Evolutionary conservation across 192 early-diverging fungal species (phyloP).

Genomic region (Haplosporangium gracile): DNA sequence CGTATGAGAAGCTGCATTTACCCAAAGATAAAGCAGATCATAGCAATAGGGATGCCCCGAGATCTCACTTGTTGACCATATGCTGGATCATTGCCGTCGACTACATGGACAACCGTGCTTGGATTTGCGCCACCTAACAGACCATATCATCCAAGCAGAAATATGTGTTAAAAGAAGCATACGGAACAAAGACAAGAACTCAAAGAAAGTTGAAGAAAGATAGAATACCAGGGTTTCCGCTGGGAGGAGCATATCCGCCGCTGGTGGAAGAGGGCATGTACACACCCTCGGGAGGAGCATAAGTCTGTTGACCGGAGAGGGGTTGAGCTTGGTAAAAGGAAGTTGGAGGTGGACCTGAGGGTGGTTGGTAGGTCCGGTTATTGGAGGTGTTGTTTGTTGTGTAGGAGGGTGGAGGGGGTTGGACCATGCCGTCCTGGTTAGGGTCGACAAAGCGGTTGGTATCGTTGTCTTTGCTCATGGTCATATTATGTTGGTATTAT

Average conservation of each 20-base stretch:
- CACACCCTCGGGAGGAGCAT: background rate
- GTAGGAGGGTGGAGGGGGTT: constrained; percentile 22
- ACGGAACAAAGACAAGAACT: background rate
- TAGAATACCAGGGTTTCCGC: background rate
- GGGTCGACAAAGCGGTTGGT: background rate
- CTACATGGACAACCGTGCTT: constrained; percentile 14
- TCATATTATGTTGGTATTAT: background rate
- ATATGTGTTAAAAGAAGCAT: background rate
- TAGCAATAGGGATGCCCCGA: constrained; percentile 15
- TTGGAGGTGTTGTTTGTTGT: background rate
- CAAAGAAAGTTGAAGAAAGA: background rate
- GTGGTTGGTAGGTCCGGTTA: background rate
- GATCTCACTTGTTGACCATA: too few relatives aligned
- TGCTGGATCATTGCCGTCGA: background rate
- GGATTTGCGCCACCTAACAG: background rate
- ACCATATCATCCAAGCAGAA: background rate
- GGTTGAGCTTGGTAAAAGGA: constrained; percentile 25
- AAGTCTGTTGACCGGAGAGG: background rate
- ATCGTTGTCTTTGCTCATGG: constrained; percentile 18
- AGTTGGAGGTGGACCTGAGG: background rate
- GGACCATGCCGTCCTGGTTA: constrained; percentile 20
- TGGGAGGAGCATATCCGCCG: constrained; percentile 3
- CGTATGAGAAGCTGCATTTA: background rate
- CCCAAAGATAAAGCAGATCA: constrained; percentile 49
- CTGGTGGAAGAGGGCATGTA: constrained; percentile 1